Evolutionary conservation across 352 stramenopile genomes (phyloP).

Genomic region (Globisporangium heterothallicum): DNA sequence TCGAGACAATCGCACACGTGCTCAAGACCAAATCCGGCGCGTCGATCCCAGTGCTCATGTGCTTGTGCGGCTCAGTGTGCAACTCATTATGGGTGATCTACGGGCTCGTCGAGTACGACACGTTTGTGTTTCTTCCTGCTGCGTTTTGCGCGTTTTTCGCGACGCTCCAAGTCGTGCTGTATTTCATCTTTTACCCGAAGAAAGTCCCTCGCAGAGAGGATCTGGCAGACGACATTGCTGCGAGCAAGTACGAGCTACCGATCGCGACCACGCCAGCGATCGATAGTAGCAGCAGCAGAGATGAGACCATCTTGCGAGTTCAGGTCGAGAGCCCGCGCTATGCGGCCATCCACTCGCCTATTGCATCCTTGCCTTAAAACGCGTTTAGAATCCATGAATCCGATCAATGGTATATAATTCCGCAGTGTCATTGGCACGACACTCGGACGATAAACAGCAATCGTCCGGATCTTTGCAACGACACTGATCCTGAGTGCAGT

Average conservation of each 20-base stretch:
- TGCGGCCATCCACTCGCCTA: neutral
- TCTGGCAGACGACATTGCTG: neutral
- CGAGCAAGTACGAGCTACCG: neutral
- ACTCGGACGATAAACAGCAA: too few species aligned
- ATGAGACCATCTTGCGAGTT: neutral
- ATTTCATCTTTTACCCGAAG: constrained; percentile 6
- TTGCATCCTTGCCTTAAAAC: too few species aligned
- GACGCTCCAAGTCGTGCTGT: constrained; percentile 10
- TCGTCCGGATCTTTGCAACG: neutral
- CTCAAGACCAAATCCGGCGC: constrained; percentile 21
- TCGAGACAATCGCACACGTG: constrained; percentile 34
- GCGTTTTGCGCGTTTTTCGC: constrained; percentile 11
- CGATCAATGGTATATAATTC: neutral
- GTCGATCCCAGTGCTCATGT: constrained; percentile 28
- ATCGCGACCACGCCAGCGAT: neutral
- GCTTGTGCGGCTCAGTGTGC: constrained; percentile 5
- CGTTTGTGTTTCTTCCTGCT: constrained; percentile 12
- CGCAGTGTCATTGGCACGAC: neutral
- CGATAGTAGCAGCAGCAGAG: too few species aligned
- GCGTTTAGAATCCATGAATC: too few species aligned
- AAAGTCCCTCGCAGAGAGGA: neutral
- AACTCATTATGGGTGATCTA: constrained; percentile 30
- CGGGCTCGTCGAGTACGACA: constrained; percentile 18
- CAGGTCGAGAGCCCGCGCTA: neutral
- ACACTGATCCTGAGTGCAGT: too few species aligned